Conservation (phyloP, 108 stramenopile species). For the Cyclotella choctawhatcheeana region DNA sequence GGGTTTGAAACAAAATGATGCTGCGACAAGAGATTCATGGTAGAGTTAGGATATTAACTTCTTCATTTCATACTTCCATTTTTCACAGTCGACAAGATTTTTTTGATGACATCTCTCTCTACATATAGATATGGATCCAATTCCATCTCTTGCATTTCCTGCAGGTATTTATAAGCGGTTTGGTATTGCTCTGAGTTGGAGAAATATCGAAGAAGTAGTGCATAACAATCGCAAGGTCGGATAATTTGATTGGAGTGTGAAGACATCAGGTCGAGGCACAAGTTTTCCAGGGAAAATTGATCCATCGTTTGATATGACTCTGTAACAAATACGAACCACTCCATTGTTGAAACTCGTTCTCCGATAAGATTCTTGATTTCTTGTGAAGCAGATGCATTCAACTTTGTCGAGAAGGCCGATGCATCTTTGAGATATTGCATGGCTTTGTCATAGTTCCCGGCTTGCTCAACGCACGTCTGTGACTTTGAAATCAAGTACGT, state of each 20-base stretch:
- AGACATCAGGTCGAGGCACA: conserved; percentile 24
- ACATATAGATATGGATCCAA: conserved; percentile 48
- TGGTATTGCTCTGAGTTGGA: conserved; percentile 5
- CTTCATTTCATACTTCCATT: too few species aligned
- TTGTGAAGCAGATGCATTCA: not conserved
- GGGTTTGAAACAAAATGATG: too few species aligned
- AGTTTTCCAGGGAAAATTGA: conserved; percentile 10
- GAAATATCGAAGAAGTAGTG: conserved; percentile 63
- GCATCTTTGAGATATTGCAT: conserved; percentile 68
- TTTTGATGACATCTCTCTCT: conserved; percentile 16
- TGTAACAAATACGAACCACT: conserved; percentile 1
- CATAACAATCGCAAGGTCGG: conserved; percentile 65
- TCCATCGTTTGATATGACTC: conserved; percentile 12
- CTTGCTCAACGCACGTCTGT: conserved; percentile 70
- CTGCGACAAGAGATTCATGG: too few species aligned
- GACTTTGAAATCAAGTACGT: conserved; percentile 74
- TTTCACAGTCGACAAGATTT: not conserved
- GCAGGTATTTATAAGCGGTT: conserved; percentile 24
- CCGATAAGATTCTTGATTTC: conserved; percentile 16
- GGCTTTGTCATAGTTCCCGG: conserved; percentile 71
- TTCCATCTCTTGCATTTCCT: conserved; percentile 48
- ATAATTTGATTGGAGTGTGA: conserved; percentile 40
- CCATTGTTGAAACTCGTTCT: conserved; percentile 13
- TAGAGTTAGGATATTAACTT: too few species aligned
- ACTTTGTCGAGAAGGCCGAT: not conserved